Percentiles rank a stretch among this genome's conserved stretches.
phyloP scores from a whole-genome alignment of 169 alveolate genomes.

The Plasmodium coatneyi region DNA sequence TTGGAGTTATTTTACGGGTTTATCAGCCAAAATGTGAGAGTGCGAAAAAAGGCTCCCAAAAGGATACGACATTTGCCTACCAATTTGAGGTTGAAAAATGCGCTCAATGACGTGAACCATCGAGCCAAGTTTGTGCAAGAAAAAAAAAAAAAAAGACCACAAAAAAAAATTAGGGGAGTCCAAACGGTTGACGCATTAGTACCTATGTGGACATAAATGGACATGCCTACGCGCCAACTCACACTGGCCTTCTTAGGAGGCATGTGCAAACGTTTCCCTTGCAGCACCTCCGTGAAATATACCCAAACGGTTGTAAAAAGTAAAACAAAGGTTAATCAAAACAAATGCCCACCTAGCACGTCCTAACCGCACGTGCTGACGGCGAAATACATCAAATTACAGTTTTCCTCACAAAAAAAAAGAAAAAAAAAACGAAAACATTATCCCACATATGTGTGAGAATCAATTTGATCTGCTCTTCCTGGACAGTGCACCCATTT shows the following conservation, averaged over 20 bases:
- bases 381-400: not conserved
- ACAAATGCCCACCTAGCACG: not conserved
- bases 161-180: not conserved
- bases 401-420: not conserved
- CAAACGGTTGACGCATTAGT: not conserved
- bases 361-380: not conserved
- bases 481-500: not conserved
- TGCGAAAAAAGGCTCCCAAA: not conserved
- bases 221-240: not conserved
- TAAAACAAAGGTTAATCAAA: not conserved
- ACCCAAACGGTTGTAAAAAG: not conserved
- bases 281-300: not conserved
- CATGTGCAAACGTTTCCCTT: not conserved
- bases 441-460: not conserved
- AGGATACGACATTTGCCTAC: not conserved
- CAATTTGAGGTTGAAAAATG: not conserved
- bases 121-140: not conserved
- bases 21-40: not conserved
- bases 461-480: not conserved
- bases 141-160: not conserved
- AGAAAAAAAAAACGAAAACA: not conserved
- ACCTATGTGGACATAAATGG: not conserved
- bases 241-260: not conserved
- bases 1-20: not conserved
- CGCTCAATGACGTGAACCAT: not conserved